Base-by-base conservation (phyloP, 148 eudicot genomes). In the Beta vulgaris region DNA sequence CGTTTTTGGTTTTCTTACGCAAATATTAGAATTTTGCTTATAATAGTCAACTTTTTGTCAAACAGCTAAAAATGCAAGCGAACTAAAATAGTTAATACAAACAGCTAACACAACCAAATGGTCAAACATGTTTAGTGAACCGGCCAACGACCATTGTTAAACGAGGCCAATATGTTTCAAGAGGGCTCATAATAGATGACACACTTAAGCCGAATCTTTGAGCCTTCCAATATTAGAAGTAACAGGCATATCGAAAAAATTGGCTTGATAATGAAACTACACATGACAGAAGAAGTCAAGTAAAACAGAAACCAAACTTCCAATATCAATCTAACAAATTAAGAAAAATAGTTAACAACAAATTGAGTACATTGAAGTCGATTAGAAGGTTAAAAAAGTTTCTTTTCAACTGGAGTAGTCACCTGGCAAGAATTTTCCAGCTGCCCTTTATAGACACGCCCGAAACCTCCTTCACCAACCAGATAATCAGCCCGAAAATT, bases 391-490 rank as follows among this genome's bases (percentile, higher is more conserved):
- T 5, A 48, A 19, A 29, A 18, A 15, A 19, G 29, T 59, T 59
- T 9, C 48, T 0, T 4, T 58, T 26, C 49, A 46, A 60, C 26
- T 59, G 23, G 68, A 42, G 25, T 7, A 19, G 68, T 8, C 25
- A 82, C 83, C 83, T 83, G 76, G 34, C 68, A 23, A 6, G 83
- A 66, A 31, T 61, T 64, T 57, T 57, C 66, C 79, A 83, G 39
- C 32, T 48, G 37, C 4, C 86, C 86, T 71, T 80, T 80, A 31
- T 73, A 83, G 46, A 83, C 86, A 68, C 78, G 76, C 35, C 86
- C 86, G 65, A 80, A 83, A 14, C 86, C 86, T 14, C 86, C 86
- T 62, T 83, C 83, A 39, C 86, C 86, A 6, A 83, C 53, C 12
- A 80, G 73, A 65, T 74, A 69, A 51, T 74, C 78, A 12, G 55